Conservation (phyloP, 2,329 filamentous ascomycete species). For the Fusarium redolens region DNA sequence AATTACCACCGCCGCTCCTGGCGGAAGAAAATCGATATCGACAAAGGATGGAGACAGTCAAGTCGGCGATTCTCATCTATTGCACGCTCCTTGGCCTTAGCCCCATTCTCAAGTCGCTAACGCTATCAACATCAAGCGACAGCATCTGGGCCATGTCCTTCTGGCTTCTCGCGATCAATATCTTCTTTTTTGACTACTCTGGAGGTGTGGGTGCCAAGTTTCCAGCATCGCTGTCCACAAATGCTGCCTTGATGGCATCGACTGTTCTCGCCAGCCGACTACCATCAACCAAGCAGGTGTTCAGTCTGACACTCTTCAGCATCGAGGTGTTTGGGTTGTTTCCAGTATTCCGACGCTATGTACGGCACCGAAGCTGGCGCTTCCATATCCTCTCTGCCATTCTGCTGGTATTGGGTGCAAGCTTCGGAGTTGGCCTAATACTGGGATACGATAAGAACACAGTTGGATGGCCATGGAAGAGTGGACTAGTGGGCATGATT, state of each 20-base stretch:
- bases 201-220: conserved; percentile 73
- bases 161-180: conserved; percentile 93
- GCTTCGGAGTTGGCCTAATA: conserved; percentile 78
- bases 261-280: conserved; percentile 92
- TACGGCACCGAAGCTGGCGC: conserved; percentile 82
- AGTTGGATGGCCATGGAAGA: conserved; percentile 62
- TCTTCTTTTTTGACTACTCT: conserved; percentile 98
- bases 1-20: conserved; percentile 45
- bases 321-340: conserved; percentile 98
- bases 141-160: conserved; percentile 98
- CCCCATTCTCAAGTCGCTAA: conserved; percentile 97
- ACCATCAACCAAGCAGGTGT: conserved; percentile 91
- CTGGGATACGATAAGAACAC: conserved; percentile 57
- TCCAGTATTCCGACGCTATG: conserved; percentile 93
- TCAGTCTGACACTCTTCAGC: conserved; percentile 92
- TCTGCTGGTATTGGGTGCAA: conserved; percentile 80
- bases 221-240: conserved; percentile 84
- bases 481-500: conserved; percentile 76
- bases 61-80: conserved; percentile 93
- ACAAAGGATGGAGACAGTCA: conserved; percentile 79
- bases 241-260: conserved; percentile 95
- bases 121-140: conserved; percentile 89
- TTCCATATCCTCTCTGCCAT: conserved; percentile 84
- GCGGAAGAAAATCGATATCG: conserved; percentile 57
- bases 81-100: conserved; percentile 91